A percentile compares a stretch with the other conserved stretches of the same genome.
phyloP scores from a whole-genome alignment of 768 basidiomycete genomes.

The Lactarius psammicola region DNA sequence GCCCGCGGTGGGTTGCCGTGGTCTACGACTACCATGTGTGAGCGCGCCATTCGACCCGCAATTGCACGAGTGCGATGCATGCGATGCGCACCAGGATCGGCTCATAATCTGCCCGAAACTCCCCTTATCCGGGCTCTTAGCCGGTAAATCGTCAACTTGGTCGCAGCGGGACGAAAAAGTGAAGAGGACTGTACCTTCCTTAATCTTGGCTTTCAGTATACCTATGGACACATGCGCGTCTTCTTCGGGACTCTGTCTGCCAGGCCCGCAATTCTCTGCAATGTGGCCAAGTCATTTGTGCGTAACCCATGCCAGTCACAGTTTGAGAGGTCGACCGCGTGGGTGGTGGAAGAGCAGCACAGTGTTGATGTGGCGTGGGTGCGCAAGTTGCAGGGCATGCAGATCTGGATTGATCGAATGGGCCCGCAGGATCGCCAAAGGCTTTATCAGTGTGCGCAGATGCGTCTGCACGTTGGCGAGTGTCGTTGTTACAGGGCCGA shows the following conservation, averaged over 20 bases:
- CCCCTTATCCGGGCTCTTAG: slow-evolving; percentile 74
- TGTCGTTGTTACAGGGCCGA: slow-evolving; percentile 71
- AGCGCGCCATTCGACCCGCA: slow-evolving; percentile 32
- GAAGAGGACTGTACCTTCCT: slow-evolving; percentile 47
- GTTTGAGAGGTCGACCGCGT: slow-evolving; percentile 88
- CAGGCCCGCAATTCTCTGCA: slow-evolving; percentile 81
- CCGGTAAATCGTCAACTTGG: not conserved
- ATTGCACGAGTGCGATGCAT: slow-evolving; percentile 40
- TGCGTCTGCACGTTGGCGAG: slow-evolving; percentile 74
- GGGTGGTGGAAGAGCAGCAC: slow-evolving; percentile 89
- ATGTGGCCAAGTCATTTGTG: slow-evolving; percentile 89
- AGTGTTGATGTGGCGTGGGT: slow-evolving; percentile 89
- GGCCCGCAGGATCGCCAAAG: slow-evolving; percentile 79
- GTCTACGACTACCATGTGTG: slow-evolving; percentile 70
- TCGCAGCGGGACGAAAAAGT: not conserved
- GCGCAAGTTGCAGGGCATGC: slow-evolving; percentile 78
- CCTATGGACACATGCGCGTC: slow-evolving; percentile 89
- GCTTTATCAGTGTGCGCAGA: slow-evolving; percentile 59
- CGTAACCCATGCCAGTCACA: slow-evolving; percentile 91
- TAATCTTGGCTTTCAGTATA: slow-evolving; percentile 76
- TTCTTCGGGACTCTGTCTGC: slow-evolving; percentile 92
- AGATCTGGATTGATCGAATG: slow-evolving; percentile 96
- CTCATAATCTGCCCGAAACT: slow-evolving; percentile 82
- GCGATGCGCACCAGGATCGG: slow-evolving; percentile 84
- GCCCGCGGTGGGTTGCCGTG: slow-evolving; percentile 73